Percentiles rank a stretch among this genome's conserved stretches.
Evolutionary conservation across 208 protist species (phyloP).

Genomic region (Endotrypanum monterogeii): DNA sequence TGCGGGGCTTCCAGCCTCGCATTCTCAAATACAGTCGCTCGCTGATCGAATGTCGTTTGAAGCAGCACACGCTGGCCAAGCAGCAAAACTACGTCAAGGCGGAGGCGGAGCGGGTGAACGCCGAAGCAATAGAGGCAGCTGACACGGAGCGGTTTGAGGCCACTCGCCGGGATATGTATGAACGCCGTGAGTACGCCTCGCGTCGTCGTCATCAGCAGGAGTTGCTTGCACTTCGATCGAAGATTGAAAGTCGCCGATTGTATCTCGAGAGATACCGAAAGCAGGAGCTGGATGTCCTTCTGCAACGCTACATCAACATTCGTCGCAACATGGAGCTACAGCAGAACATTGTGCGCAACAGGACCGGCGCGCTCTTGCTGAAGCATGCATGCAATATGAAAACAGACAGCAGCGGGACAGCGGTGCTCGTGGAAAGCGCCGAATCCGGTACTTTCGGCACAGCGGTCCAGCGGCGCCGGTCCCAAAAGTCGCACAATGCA

Average conservation of each 20-base stretch:
- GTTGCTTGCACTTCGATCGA: slow-evolving; percentile 69
- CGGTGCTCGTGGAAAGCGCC: slow-evolving; percentile 72
- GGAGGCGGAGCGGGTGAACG: slow-evolving; percentile 76
- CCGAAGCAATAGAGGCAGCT: slow-evolving; percentile 66
- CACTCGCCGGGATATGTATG: slow-evolving; percentile 58
- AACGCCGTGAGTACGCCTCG: slow-evolving; percentile 59
- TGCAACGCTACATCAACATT: slow-evolving; percentile 89
- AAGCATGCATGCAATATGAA: slow-evolving; percentile 89
- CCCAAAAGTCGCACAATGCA: slow-evolving; percentile 30
- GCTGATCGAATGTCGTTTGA: slow-evolving; percentile 77
- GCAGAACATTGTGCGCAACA: slow-evolving; percentile 88
- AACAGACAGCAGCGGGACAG: slow-evolving; percentile 75
- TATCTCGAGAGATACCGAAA: slow-evolving; percentile 82
- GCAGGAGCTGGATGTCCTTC: slow-evolving; percentile 84
- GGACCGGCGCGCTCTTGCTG: slow-evolving; percentile 82
- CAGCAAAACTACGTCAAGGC: slow-evolving; percentile 88
- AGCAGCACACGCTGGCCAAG: slow-evolving; percentile 87
- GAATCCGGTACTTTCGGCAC: slow-evolving; percentile 77
- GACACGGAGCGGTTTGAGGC: slow-evolving; percentile 78
- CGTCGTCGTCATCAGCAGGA: slow-evolving; percentile 85
- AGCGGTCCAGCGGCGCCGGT: slow-evolving; percentile 58
- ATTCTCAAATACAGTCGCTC: slow-evolving; percentile 67
- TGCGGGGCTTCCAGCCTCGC: slow-evolving; percentile 56
- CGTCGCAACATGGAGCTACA: slow-evolving; percentile 81
- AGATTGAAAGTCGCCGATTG: slow-evolving; percentile 69